phyloP scores from a whole-genome alignment of 495 filamentous ascomycete genomes.

The Aspergillus ellipticus region DNA sequence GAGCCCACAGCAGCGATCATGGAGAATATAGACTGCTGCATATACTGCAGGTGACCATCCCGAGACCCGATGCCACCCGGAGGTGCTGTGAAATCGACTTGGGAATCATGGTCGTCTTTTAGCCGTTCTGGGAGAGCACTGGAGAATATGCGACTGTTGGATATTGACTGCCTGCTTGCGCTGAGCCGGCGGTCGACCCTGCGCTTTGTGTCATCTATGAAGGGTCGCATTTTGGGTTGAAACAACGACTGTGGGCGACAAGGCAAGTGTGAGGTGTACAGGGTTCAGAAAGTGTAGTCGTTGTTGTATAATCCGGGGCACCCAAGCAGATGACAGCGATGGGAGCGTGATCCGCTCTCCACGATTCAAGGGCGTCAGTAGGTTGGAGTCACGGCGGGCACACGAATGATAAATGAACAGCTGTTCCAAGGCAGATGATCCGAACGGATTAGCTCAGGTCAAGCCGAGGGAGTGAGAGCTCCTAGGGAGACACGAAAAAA shows the following conservation, averaged over 20 bases:
- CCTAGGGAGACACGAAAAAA: neutral
- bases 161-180: constrained; percentile 31
- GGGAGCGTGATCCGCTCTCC: constrained; percentile 3
- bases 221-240: constrained; percentile 27
- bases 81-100: constrained; percentile 71
- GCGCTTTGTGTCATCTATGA: constrained; percentile 31
- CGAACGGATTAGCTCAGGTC: constrained; percentile 1
- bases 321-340: constrained; percentile 12
- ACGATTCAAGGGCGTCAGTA: constrained; percentile 7
- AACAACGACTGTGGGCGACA: constrained; percentile 7
- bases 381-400: constrained; percentile 1
- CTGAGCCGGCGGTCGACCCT: constrained; percentile 31
- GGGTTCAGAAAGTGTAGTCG: neutral
- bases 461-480: neutral
- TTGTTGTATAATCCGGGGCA: neutral
- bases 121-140: constrained; percentile 77
- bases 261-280: constrained; percentile 1
- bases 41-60: constrained; percentile 53
- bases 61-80: constrained; percentile 31
- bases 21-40: constrained; percentile 95
- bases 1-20: constrained; percentile 90
- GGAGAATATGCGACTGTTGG: constrained; percentile 49
- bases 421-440: constrained; percentile 10
- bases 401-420: neutral
- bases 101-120: constrained; percentile 65